phyloP scores from a whole-genome alignment of 139 green algal species.

The Raphidocelis subcapitata region DNA sequence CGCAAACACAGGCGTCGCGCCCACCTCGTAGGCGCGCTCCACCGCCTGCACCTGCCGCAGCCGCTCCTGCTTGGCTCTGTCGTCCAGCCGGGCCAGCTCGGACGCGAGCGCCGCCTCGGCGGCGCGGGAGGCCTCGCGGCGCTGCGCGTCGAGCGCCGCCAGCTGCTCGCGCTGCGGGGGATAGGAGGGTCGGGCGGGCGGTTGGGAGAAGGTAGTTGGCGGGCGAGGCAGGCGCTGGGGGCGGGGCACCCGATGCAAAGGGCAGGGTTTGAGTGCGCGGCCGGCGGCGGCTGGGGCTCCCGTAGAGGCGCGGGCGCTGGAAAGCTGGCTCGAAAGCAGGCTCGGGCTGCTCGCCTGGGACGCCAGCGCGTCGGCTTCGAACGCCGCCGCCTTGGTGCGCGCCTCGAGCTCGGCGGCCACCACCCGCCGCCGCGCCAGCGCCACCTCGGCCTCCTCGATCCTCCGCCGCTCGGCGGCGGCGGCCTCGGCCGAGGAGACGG shows the following conservation, averaged over 20 bases:
- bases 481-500: slow-evolving; percentile 42
- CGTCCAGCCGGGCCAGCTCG: slow-evolving; percentile 53
- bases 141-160: slow-evolving; percentile 41
- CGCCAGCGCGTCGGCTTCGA: slow-evolving; percentile 24
- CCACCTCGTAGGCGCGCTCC: slow-evolving; percentile 44
- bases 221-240: too few species aligned
- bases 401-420: slow-evolving; percentile 44
- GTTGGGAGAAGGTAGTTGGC: too few species aligned
- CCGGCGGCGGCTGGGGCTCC: not conserved
- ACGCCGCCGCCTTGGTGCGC: slow-evolving; percentile 34
- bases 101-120: slow-evolving; percentile 30
- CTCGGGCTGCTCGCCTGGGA: slow-evolving; percentile 22
- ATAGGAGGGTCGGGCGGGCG: slow-evolving; percentile 35
- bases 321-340: too few species aligned
- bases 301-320: too few species aligned
- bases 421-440: slow-evolving; percentile 42
- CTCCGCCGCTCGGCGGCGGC: slow-evolving; percentile 38
- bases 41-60: slow-evolving; percentile 55
- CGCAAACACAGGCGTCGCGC: too few species aligned
- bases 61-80: slow-evolving; percentile 61
- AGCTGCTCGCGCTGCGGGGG: slow-evolving; percentile 54
- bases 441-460: slow-evolving; percentile 56
- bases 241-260: not conserved
- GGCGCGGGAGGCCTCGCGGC: slow-evolving; percentile 5
- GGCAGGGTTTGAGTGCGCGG: not conserved